Base-by-base conservation (phyloP, 371 early-diverging fungal species). In the Rhizopus stolonifer region DNA sequence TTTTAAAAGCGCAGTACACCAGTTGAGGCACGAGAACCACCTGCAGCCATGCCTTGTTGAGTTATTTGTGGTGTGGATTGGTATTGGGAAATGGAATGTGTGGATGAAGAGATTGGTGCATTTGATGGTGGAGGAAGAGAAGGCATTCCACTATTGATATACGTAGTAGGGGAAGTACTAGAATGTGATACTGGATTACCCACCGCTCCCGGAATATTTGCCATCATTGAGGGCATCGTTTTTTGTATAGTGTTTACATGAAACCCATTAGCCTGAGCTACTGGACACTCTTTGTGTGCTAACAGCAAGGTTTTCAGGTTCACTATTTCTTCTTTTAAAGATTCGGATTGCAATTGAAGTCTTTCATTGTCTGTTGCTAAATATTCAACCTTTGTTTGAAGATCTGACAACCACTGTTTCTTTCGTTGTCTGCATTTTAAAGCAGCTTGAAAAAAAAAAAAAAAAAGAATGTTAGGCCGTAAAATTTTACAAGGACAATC, bases 391-490 rank as follows among this genome's bases (percentile, higher is more conserved):
- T 73, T 77, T n/a, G 54, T 56, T 44, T 86, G 81, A 29, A 86
- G 71, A 19, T 70, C 63, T 24, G 63, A 61, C 14, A 85, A 63
- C 70, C 79, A 80, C 51, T 78, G 69, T 60, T 85, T 84, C 63
- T 86, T 86, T 53, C 85, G 77, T 61, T 82, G 83, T 13, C 87
- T 72, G 56, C 87, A 86, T 45, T 85, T 84, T 15, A 83, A 71
- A 0, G 87, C 87, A 14, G 87, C 87, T 61, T 8, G 33, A 22
- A 29, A n/a, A 33, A 18, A 34, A 24, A 9, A 36, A 13, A 11
- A 44, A 21, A 31, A 31, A 5, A 21, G 15, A 17, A 14, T 19
- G 14, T 4, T 33, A n/a, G 31, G 4, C 4, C 4, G 31, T 10
- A 29, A 29, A 29, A 29, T 29, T n/a, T n/a, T n/a, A n/a, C n/a